Evolutionary conservation across 192 early-diverging fungal species (phyloP).

Genomic region (Podila epigama): DNA sequence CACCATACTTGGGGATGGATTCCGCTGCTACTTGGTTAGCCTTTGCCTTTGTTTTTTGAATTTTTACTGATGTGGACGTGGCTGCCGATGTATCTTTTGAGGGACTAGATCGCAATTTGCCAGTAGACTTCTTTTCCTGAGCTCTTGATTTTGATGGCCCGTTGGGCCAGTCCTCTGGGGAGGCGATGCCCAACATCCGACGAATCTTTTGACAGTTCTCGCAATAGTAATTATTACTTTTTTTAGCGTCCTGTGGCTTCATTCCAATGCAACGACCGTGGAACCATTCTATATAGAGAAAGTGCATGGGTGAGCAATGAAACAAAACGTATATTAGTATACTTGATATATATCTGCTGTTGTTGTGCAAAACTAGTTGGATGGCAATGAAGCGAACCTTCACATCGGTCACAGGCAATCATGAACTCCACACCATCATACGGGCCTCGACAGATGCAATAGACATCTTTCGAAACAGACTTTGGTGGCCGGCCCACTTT

Average conservation of each 20-base stretch:
- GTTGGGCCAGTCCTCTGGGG: not conserved
- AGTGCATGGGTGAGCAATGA: not conserved
- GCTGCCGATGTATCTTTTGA: not conserved
- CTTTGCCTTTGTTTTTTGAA: constrained; percentile 5
- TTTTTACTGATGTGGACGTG: too few species aligned
- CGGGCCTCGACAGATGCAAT: constrained; percentile 59
- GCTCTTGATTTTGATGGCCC: constrained; percentile 10
- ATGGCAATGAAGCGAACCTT: constrained; percentile 40
- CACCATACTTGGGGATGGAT: not conserved
- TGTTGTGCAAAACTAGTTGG: not conserved
- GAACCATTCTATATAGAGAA: constrained; percentile 58
- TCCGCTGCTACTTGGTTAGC: not conserved
- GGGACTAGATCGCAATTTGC: constrained; percentile 2
- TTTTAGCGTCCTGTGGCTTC: constrained; percentile 46
- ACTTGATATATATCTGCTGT: not conserved
- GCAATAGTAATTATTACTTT: constrained; percentile 39
- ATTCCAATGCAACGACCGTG: constrained; percentile 62
- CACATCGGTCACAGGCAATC: constrained; percentile 62
- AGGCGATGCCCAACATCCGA: constrained; percentile 24
- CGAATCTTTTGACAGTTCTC: constrained; percentile 34
- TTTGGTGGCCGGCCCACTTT: constrained; percentile 37
- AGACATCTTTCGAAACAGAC: constrained; percentile 41
- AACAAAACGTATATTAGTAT: not conserved
- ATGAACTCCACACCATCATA: constrained; percentile 65
- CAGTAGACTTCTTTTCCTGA: constrained; percentile 5